Conservation (phyloP, 257 asterid genomes). For the Ligustrum vulgare region DNA sequence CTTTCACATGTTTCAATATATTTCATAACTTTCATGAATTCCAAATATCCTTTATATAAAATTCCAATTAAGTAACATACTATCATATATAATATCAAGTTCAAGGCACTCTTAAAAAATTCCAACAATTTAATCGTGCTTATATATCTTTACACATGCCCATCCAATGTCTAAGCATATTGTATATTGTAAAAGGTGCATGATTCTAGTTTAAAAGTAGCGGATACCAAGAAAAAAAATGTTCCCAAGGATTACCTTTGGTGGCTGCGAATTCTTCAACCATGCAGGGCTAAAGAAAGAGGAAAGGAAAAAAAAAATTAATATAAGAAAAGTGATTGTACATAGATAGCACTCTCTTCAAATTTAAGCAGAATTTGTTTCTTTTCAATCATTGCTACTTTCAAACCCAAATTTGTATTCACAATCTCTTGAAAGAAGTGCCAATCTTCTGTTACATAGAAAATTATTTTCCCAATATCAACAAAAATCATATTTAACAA, state of each 20-base stretch:
- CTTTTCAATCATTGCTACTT: conserved; percentile 31
- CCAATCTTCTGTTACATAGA: conserved; percentile 9
- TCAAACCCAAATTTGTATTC: conserved; percentile 7
- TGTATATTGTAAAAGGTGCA: background rate
- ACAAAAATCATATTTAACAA: conserved; percentile 10
- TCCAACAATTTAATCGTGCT: background rate
- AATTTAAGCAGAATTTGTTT: conserved; percentile 20
- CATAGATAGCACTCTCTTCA: background rate
- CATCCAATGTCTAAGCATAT: background rate
- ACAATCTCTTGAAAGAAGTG: conserved; percentile 26
- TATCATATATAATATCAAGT: no score
- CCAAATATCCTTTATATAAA: no score
- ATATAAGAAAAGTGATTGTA: background rate
- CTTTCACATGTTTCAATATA: no score
- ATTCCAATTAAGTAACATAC: no score
- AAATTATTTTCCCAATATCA: conserved; percentile 7
- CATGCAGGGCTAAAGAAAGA: background rate
- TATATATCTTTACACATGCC: background rate
- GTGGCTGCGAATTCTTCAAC: background rate
- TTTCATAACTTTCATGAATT: no score
- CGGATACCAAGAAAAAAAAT: background rate
- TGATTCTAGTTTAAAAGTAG: background rate
- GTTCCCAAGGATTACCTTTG: background rate
- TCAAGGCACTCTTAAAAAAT: no score
- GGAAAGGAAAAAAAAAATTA: background rate